Evolutionary conservation across 768 basidiomycete genomes (phyloP), one percentile per base, ranked within the genome.

Genomic region (Boletus rubescentipes): DNA sequence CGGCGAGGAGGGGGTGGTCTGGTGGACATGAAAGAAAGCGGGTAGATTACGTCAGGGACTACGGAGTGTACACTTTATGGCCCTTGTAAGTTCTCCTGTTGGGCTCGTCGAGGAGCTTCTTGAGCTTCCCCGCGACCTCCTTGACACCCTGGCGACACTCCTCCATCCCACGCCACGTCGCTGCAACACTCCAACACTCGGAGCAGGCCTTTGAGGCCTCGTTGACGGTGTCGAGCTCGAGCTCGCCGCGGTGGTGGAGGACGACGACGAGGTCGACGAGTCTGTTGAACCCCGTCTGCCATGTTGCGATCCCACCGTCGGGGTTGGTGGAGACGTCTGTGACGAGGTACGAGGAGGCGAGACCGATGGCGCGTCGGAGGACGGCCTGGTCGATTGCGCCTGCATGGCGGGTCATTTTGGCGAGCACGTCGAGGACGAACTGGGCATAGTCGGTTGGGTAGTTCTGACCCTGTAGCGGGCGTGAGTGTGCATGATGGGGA

Each of bases 261-360:
- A 80, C 86, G 46, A 87, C 76, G 54, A 89, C 73, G 47, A 91
- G 74, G 59, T 92, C 90, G 29, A 89, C 82, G 29, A 92, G 77
- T 11, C 80, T 75, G 67, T 77, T 78, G 63, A 93, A 81, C 3
- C 90, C 90, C 7, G 73, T 72, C 53, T 74, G 77, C 90, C 90
- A 93, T 9, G 83, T 79, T 14, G 62, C 57, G 23, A 84, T 70
- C 1, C 89, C 91, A 1, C 64, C 65, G 34, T 78, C 77, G 0
- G 81, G 75, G 62, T 84, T 83, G 58, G 71, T 89, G 52, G 82
- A 84, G 1, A 79, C 78, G 70, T 93, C 90, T 12, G 89, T 84
- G 54, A 93, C 67, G 41, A 91, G 81, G 64, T 86, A 90, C n/a
- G 89, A 88, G 2, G 90, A 85, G 14, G 90, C 80, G 36, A 91